phyloP scores from a whole-genome alignment of 345 rosid genomes.

The Excoecaria cochinchinensis region DNA sequence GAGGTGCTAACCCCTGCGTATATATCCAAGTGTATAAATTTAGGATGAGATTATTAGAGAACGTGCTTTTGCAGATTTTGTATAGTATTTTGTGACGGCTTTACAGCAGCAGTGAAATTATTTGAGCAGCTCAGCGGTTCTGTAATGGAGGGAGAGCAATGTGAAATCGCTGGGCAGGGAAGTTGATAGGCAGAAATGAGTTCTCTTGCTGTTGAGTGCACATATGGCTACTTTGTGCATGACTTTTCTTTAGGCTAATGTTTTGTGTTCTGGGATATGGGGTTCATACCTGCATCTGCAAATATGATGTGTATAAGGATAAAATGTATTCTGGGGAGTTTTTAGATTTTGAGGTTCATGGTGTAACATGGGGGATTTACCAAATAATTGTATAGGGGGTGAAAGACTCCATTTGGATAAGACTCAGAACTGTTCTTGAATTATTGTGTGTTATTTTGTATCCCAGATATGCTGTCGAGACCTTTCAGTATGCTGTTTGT shows the following conservation, averaged over 20 bases:
- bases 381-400: constrained; percentile 32
- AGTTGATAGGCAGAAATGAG: constrained; percentile 1
- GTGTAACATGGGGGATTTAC: constrained; percentile 22
- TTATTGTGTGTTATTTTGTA: constrained; percentile 11
- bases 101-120: constrained; percentile 1
- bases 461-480: neutral
- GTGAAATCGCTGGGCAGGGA: neutral
- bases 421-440: constrained; percentile 6
- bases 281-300: constrained; percentile 10
- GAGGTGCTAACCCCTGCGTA: constrained; percentile 35
- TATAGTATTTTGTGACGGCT: constrained; percentile 24
- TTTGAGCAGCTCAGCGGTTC: constrained; percentile 5
- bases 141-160: constrained; percentile 20
- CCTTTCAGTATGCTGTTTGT: neutral
- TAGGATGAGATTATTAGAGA: constrained; percentile 34
- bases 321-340: constrained; percentile 5
- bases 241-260: constrained; percentile 3
- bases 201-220: constrained; percentile 19
- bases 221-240: constrained; percentile 15
- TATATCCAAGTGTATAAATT: constrained; percentile 39
- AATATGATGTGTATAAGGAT: constrained; percentile 20
- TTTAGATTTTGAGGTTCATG: constrained; percentile 21
- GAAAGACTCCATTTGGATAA: constrained; percentile 1
- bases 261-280: constrained; percentile 13
- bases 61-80: constrained; percentile 38